These are phyloP conservation scores for Colletotrichum abscissum DNA, from an alignment of 2,329 filamentous ascomycete species.

Conservation along the genomic window DNA sequence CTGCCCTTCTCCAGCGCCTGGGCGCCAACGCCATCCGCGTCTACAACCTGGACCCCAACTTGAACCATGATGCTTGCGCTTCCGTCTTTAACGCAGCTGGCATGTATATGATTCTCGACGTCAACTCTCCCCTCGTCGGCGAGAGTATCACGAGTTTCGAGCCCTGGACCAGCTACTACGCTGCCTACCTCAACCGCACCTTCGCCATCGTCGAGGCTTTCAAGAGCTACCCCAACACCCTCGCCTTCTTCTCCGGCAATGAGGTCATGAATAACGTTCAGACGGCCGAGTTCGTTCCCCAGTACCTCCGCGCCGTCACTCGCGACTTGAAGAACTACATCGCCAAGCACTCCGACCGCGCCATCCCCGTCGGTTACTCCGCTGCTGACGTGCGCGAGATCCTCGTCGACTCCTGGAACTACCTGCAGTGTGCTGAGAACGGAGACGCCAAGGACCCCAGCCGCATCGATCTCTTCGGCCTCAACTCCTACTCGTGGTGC, in stretches of 20 bases:
- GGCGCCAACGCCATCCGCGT: conserved; percentile 76
- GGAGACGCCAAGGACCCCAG: conserved; percentile 69
- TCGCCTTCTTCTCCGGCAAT: conserved; percentile 83
- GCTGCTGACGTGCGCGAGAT: conserved; percentile 82
- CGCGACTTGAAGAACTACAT: conserved; percentile 87
- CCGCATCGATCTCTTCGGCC: conserved; percentile 78
- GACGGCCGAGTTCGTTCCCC: conserved; percentile 70
- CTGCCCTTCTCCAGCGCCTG: conserved; percentile 72
- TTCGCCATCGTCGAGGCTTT: conserved; percentile 76
- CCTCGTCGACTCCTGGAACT: conserved; percentile 80
- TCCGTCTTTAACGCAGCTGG: conserved; percentile 76
- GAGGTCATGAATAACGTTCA: conserved; percentile 78
- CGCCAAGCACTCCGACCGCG: conserved; percentile 73
- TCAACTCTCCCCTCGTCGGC: conserved; percentile 72
- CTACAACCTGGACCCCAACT: conserved; percentile 74
- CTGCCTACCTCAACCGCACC: conserved; percentile 71
- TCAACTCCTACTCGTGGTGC: conserved; percentile 81
- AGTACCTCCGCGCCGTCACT: conserved; percentile 80
- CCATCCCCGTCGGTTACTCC: conserved; percentile 83
- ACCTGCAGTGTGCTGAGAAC: conserved; percentile 74
- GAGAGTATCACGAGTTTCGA: conserved; percentile 65
- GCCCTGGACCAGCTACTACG: conserved; percentile 71
- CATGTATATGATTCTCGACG: conserved; percentile 77
- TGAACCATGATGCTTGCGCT: conserved; percentile 75
- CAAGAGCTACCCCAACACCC: conserved; percentile 73